Conservation (phyloP, 306 rosid species). For the Dryas drummondii region DNA sequence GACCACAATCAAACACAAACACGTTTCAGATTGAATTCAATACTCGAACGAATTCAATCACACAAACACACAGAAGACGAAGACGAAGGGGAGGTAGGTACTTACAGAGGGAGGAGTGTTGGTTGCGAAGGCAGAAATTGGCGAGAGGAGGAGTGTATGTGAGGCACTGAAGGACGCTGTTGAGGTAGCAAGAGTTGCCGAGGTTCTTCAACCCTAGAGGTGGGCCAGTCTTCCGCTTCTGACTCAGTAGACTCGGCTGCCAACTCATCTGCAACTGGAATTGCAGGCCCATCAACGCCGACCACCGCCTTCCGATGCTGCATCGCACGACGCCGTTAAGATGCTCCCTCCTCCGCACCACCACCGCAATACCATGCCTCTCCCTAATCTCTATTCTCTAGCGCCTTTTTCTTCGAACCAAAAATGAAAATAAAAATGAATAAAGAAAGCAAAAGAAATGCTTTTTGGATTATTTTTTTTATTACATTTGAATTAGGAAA, state of each 20-base stretch:
- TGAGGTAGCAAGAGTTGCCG: constrained; percentile 98
- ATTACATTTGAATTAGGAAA: background rate
- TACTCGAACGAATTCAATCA: background rate
- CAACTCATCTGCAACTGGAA: constrained; percentile 80
- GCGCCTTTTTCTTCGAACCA: background rate
- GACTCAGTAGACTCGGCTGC: constrained; percentile 91
- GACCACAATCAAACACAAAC: background rate
- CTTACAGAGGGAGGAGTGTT: constrained; percentile 76
- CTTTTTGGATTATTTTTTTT: background rate
- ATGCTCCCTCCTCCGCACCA: constrained; percentile 37
- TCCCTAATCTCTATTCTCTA: background rate
- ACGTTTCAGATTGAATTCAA: background rate
- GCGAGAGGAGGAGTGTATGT: constrained; percentile 99
- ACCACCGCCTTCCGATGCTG: constrained; percentile 35
- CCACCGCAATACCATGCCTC: constrained; percentile 73
- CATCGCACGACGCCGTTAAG: constrained; percentile 68
- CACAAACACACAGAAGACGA: background rate
- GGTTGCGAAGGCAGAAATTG: constrained; percentile 89
- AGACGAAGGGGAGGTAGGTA: too few relatives aligned
- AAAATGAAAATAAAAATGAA: background rate
- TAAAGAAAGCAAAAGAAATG: background rate
- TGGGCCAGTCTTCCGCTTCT: constrained; percentile 70
- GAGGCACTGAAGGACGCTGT: constrained; percentile 99
- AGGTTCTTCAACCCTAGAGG: constrained; percentile 91
- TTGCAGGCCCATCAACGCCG: constrained; percentile 87